Evolutionary conservation across 2,329 filamentous ascomycete genomes (phyloP).

Genomic region (Alternaria arbusti): DNA sequence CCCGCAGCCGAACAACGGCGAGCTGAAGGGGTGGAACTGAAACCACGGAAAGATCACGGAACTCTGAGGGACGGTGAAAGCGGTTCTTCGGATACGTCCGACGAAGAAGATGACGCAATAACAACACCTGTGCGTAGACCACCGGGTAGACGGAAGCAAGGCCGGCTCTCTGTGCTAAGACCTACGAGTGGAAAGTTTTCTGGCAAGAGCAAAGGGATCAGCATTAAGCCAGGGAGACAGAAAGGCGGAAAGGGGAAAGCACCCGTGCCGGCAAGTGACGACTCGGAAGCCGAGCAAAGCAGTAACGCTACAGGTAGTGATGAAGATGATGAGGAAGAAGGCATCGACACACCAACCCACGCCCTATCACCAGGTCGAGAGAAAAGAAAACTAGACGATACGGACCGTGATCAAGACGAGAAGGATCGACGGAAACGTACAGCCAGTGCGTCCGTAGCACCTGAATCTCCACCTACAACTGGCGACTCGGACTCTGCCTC

Average conservation of each 20-base stretch:
- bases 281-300: slow-evolving; percentile 19
- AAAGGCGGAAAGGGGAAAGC: slow-evolving; percentile 35
- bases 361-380: slow-evolving; percentile 28
- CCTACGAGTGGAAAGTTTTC: slow-evolving; percentile 45
- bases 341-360: slow-evolving; percentile 40
- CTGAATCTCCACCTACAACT: slow-evolving; percentile 29
- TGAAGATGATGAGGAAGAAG: slow-evolving; percentile 38
- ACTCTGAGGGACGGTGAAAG: slow-evolving; percentile 29
- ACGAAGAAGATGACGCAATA: slow-evolving; percentile 25
- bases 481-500: slow-evolving; percentile 21
- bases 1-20: slow-evolving; percentile 39
- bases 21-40: slow-evolving; percentile 38
- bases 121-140: slow-evolving; percentile 30
- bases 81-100: slow-evolving; percentile 32
- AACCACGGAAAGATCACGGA: slow-evolving; percentile 37
- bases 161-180: slow-evolving; percentile 43
- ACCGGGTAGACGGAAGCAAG: slow-evolving; percentile 31
- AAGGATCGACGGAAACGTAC: slow-evolving; percentile 37
- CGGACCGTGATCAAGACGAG: slow-evolving; percentile 20
- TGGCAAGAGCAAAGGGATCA: slow-evolving; percentile 41
- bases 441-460: slow-evolving; percentile 26
- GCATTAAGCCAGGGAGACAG: slow-evolving; percentile 7
- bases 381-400: slow-evolving; percentile 38
- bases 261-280: slow-evolving; percentile 24
- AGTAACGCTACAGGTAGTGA: slow-evolving; percentile 12